Conservation (phyloP, 176 grass and related monocot species). For the Cymbopogon citratus region DNA sequence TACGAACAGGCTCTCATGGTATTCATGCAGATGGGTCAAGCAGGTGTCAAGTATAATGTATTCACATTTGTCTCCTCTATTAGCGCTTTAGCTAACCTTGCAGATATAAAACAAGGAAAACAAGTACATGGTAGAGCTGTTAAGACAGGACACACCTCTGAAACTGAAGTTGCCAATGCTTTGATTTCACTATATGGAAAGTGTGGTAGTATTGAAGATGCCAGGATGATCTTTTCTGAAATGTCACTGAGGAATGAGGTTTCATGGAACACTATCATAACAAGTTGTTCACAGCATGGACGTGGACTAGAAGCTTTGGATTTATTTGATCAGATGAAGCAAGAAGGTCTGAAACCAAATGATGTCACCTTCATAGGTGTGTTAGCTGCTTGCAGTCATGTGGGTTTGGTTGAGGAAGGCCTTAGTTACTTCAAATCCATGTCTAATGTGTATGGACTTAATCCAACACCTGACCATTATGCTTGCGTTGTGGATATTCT, state of each 20-base stretch:
- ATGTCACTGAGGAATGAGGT: conserved; percentile 43
- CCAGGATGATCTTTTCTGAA: conserved; percentile 49
- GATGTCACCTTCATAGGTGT: conserved; percentile 67
- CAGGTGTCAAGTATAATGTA: conserved; percentile 44
- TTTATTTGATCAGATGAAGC: conserved; percentile 62
- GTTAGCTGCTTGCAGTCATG: conserved; percentile 74
- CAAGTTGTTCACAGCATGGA: conserved; percentile 67
- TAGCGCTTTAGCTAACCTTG: conserved; percentile 66
- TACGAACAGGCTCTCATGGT: conserved; percentile 59
- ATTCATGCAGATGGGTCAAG: conserved; percentile 52
- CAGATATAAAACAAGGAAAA: conserved; percentile 72
- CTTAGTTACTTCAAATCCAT: conserved; percentile 62
- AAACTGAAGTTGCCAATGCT: conserved; percentile 64
- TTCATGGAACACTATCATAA: conserved; percentile 55
- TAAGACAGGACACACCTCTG: conserved; percentile 52
- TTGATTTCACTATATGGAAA: conserved; percentile 78
- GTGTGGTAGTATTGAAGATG: conserved; percentile 67
- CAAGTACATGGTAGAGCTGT: conserved; percentile 60
- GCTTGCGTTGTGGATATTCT: conserved; percentile 78
- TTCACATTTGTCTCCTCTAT: conserved; percentile 68
- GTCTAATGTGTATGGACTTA: conserved; percentile 32
- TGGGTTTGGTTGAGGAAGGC: conserved; percentile 66
- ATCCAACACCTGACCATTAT: conserved; percentile 59
- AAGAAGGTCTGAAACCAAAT: conserved; percentile 57
- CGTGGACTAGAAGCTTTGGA: conserved; percentile 52